Conservation (phyloP, 345 rosid genomes). For the Lumnitzera racemosa region DNA sequence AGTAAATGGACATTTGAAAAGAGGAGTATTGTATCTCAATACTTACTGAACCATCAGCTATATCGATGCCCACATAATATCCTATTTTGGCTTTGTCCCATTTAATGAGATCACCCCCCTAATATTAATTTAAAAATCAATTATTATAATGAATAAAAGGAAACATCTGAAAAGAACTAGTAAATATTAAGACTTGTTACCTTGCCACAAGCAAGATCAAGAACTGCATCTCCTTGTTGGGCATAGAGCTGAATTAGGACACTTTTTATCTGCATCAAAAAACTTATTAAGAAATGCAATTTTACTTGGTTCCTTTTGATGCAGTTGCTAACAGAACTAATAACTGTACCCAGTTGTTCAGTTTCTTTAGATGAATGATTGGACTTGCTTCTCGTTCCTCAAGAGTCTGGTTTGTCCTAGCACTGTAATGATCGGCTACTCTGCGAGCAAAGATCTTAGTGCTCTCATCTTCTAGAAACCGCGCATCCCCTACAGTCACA, state of each 20-base stretch:
- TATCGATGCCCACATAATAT: conserved; percentile 92
- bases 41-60: conserved; percentile 95
- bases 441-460: conserved; percentile 56
- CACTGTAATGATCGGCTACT: conserved; percentile 93
- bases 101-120: conserved; percentile 99
- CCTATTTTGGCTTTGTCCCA: conserved; percentile 96
- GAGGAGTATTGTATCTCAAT: conserved; percentile 5
- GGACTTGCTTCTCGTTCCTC: conserved; percentile 99
- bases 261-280: conserved; percentile 72
- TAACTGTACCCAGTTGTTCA: conserved; percentile 78
- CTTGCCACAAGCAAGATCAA: conserved; percentile 98
- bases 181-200: conserved; percentile 20
- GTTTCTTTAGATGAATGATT: conserved; percentile 88
- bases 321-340: conserved; percentile 1
- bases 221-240: conserved; percentile 81
- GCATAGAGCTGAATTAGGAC: conserved; percentile 91
- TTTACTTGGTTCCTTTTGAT: neutral
- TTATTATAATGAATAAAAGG: conserved; percentile 1
- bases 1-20: neutral
- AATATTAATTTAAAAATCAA: neutral
- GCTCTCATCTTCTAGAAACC: conserved; percentile 55
- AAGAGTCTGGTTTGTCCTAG: conserved; percentile 92
- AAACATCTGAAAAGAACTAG: neutral
- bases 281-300: neutral
- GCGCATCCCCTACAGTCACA: conserved; percentile 46